Evolutionary conservation across 2,329 filamentous ascomycete genomes (phyloP), one percentile per base, ranked within the genome.

Genomic region (Verruconis gallopava): DNA sequence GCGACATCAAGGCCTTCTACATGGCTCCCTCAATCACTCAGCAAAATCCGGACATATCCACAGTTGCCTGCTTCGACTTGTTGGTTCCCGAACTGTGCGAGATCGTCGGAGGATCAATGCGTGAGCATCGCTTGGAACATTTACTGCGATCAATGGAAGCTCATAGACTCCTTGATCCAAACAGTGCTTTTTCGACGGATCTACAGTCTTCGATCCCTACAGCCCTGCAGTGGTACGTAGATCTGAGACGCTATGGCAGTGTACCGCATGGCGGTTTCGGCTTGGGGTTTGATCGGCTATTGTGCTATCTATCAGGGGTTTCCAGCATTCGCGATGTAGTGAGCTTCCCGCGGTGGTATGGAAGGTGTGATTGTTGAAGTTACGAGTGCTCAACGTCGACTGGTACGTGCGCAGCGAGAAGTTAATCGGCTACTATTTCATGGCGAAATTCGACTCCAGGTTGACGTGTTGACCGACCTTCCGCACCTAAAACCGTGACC

Each of bases 231-330:
- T 95, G 88, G 88, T 95, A 94, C 57, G 67, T 85, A 18, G 86
- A 95, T 58, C 70, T 95, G 46, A 77, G 88, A 46, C 78, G 81
- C 50, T 95, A 85, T 74, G 88, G 88, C n/a, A 88, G 81, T 50
- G 84, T 85, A 43, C 85, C 85, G 25, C 88, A 94, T 53, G 88
- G 88, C 33, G 88, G 88, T 1, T 95, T 93, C 56, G 88, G 88
- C 2, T 60, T 95, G 44, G 88, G 88, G 5, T 93, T 93, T 56
- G 88, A 95, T 66, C 75, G 88, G 43, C 71, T 94, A 48, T 62
- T 94, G 51, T 79, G 81, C 55, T 94, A 93, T 63, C 68, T 95
- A 43, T 75, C 81, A 21, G 86, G 86, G 6, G 77, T 89, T 30
- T 72, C 75, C 49, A 93, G 84, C 51, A 75, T 95, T 53, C 75